Conservation (phyloP, 1,139 yeast genomes). For the Yamadazyma oceani region DNA sequence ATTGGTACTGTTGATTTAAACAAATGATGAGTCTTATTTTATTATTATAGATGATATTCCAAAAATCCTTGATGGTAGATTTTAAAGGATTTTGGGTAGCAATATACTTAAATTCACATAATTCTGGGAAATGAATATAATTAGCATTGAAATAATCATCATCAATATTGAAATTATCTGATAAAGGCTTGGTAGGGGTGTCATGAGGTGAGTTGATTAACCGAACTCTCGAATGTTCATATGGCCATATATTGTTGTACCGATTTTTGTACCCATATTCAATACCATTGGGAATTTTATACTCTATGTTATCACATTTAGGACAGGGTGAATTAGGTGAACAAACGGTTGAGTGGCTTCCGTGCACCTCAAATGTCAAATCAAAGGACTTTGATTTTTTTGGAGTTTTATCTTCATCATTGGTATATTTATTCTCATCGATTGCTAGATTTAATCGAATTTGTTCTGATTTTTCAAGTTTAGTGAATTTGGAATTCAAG, state of each 20-base stretch:
- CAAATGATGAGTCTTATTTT: slow-evolving; percentile 65
- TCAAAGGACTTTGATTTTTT: slow-evolving; percentile 2
- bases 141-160: slow-evolving; percentile 48
- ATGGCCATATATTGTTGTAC: slow-evolving; percentile 48
- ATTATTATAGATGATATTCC: slow-evolving; percentile 51
- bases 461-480: slow-evolving; percentile 52
- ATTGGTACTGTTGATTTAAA: slow-evolving; percentile 47
- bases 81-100: slow-evolving; percentile 47
- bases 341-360: slow-evolving; percentile 27
- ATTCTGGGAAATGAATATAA: slow-evolving; percentile 27
- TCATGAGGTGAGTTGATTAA: slow-evolving; percentile 19
- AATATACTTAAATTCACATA: slow-evolving; percentile 27
- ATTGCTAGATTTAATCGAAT: slow-evolving; percentile 42
- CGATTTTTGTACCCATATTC: slow-evolving; percentile 47
- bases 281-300: slow-evolving; percentile 54
- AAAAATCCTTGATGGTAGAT: slow-evolving; percentile 43
- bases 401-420: slow-evolving; percentile 10
- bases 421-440: slow-evolving; percentile 10
- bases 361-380: background rate
- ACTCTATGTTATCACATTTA: slow-evolving; percentile 41
- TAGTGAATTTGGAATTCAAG: slow-evolving; percentile 40
- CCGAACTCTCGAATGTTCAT: slow-evolving; percentile 46
- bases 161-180: slow-evolving; percentile 4
- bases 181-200: slow-evolving; percentile 2
- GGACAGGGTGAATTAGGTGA: slow-evolving; percentile 47